Evolutionary conservation across 164 flowering plant species (phyloP).

Genomic region (Dillenia turbinata): DNA sequence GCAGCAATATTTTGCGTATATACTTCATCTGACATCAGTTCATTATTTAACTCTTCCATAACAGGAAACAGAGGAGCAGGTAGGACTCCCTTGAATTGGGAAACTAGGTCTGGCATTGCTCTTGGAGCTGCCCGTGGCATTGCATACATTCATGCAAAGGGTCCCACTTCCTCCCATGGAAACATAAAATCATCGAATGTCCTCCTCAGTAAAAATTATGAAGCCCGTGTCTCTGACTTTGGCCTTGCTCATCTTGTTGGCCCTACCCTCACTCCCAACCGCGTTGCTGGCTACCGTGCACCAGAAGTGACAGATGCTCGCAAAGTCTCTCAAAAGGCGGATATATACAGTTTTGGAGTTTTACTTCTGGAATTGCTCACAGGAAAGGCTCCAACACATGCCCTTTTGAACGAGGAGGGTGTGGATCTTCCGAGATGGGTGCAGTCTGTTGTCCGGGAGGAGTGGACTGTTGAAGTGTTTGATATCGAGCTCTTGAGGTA

Average conservation of each 20-base stretch:
- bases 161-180: constrained; percentile 65
- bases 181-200: constrained; percentile 89
- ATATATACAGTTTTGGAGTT: constrained; percentile 92
- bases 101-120: constrained; percentile 68
- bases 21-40: too few relatives aligned
- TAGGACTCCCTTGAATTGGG: constrained; percentile 87
- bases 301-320: constrained; percentile 82
- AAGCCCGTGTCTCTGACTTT: constrained; percentile 76
- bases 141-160: constrained; percentile 59
- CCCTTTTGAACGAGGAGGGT: constrained; percentile 71
- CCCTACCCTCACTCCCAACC: constrained; percentile 56
- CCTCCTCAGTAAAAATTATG: constrained; percentile 62
- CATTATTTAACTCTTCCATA: neutral
- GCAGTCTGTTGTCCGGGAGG: constrained; percentile 75
- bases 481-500: constrained; percentile 79
- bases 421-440: constrained; percentile 96
- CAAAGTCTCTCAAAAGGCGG: constrained; percentile 78
- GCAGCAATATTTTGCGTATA: too few relatives aligned
- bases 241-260: constrained; percentile 69
- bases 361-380: constrained; percentile 78
- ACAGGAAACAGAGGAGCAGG: constrained; percentile 77
- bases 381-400: constrained; percentile 79
- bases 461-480: constrained; percentile 82
- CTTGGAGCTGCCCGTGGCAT: constrained; percentile 82
- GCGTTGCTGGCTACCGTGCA: constrained; percentile 79